Evolutionary conservation across 1,139 yeast species (phyloP), one percentile per base, ranked within the genome.

Genomic region (Candida tropicalis): DNA sequence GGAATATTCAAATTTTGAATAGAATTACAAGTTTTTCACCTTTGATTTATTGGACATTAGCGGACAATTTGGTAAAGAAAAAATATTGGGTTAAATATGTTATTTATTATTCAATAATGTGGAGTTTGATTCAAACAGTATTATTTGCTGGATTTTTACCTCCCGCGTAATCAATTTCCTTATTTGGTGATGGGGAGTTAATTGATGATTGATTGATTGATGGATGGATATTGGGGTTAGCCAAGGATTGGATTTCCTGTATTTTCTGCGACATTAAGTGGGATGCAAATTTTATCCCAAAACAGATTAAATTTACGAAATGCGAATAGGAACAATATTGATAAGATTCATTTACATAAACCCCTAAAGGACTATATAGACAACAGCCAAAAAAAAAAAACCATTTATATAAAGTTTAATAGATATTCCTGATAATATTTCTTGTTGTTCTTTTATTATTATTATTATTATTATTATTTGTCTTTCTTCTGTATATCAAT

Each of bases 1-100:
- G 95, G 80, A 93, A 93, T 60, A 87, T 85, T 31, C 99, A 93
- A 62, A 89, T 91, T 35, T 70, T 91, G 45, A 88, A 87, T 38
- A 73, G 99, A 41, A 77, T 91, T 4, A 79, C 84, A 7, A 77
- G 95, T 7, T 88, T 89, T 54, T 62, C 87, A 36, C 97, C 97
- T 0, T 59, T 87, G 7, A 76, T 81, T 43, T 77, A 81, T 55
- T 88, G 96, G 96, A 85, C 78, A 51, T 60, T 85, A 26, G 83
- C 52, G 4, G 22, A 28, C 6, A 38, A 41, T 24, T 20, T 36
- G 9, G 8, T 40, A 23, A 7, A 12, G 3, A 31, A 27, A 3
- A 37, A 38, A 25, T 15, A 24, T 8, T 56, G 43, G 51, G 35
- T 28, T 9, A 45, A 39, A 27, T 47, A 50, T 22, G 66, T 73